phyloP scores from a whole-genome alignment of 2,329 filamentous ascomycete genomes.

The Colletotrichum sidae region DNA sequence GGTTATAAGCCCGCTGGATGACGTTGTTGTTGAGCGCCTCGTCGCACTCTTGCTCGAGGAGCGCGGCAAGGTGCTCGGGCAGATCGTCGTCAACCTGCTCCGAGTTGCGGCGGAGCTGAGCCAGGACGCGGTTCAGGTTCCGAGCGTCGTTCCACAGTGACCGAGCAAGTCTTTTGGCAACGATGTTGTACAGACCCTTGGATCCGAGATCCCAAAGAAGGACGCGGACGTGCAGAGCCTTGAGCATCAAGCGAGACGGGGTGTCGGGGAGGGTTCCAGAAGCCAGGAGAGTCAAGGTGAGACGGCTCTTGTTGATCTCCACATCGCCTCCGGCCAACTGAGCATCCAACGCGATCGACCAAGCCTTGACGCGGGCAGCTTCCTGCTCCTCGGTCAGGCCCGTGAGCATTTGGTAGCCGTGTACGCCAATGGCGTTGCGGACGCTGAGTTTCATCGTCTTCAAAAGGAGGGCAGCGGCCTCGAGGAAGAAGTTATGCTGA shows the following conservation, averaged over 20 bases:
- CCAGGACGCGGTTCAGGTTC: slow-evolving; percentile 65
- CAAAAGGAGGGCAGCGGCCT: slow-evolving; percentile 81
- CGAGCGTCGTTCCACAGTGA: slow-evolving; percentile 86
- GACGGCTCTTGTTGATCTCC: slow-evolving; percentile 87
- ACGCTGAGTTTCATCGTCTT: slow-evolving; percentile 87
- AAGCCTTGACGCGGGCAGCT: slow-evolving; percentile 86
- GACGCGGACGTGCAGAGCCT: slow-evolving; percentile 90
- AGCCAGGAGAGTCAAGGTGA: slow-evolving; percentile 87
- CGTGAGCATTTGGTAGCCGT: slow-evolving; percentile 82
- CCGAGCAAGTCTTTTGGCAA: slow-evolving; percentile 79
- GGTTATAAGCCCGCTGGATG: slow-evolving; percentile 86
- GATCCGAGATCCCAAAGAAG: slow-evolving; percentile 83
- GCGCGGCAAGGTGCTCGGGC: slow-evolving; percentile 78
- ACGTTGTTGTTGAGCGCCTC: slow-evolving; percentile 83
- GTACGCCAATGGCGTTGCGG: slow-evolving; percentile 80
- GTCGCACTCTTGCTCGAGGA: slow-evolving; percentile 84
- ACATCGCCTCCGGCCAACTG: slow-evolving; percentile 91
- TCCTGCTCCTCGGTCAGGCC: slow-evolving; percentile 88
- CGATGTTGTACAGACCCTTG: slow-evolving; percentile 73
- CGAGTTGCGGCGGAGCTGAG: slow-evolving; percentile 54
- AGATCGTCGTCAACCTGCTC: slow-evolving; percentile 73
- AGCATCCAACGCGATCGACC: slow-evolving; percentile 92
- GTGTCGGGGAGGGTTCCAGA: slow-evolving; percentile 89
- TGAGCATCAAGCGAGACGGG: slow-evolving; percentile 87
- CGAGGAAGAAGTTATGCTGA: slow-evolving; percentile 85